Base-by-base conservation (phyloP, 2,329 filamentous ascomycete species). In the Diplodia sapinea region DNA sequence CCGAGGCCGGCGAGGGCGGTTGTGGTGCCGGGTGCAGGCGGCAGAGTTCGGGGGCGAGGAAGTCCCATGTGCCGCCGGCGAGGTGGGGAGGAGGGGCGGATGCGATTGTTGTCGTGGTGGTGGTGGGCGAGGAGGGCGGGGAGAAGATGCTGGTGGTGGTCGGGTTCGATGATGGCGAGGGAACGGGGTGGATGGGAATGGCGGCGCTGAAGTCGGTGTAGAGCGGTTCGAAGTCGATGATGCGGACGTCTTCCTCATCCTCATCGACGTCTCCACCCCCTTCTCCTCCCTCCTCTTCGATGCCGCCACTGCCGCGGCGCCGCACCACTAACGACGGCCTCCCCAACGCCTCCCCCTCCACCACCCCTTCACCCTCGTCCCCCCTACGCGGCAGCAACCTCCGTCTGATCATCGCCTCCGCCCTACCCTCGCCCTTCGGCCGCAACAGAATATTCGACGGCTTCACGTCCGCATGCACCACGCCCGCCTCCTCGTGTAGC, bases 401-500 rank as follows among this genome's bases (percentile, higher is more conserved):
- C 13, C 36, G 52, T n/a, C 56, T 54, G 36, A 65, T 50, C 68
- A 67, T 59, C 3, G 51, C 36, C 17, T 26, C 51, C 11, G 55
- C 36, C 69, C 49, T 71, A 68, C 15, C 73, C 70, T 66, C 74
- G 69, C 31, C 38, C 3, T 67, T 49, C 3, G 69, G 65, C 69
- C 70, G 72, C 62, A 82, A 71, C 43, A 84, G 76, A 54, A 84
- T 77, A 71, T 84, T 84, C 1, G 76, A 77, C 1, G 82, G 81
- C 72, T 84, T 84, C 73, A 83, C 79, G 68, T 84, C 82, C 5
- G 79, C 82, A 67, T 81, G 79, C 1, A 81, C 75, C 59, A 82
- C 77, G 26, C 74, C 74, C 31, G 77, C 75, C 8, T 72, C 68
- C 56, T 81, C 77, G 66, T 67, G 65, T 33, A 84, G 70, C 76